phyloP scores from a whole-genome alignment of 139 green algal species.

The Pleodorina starrii region DNA sequence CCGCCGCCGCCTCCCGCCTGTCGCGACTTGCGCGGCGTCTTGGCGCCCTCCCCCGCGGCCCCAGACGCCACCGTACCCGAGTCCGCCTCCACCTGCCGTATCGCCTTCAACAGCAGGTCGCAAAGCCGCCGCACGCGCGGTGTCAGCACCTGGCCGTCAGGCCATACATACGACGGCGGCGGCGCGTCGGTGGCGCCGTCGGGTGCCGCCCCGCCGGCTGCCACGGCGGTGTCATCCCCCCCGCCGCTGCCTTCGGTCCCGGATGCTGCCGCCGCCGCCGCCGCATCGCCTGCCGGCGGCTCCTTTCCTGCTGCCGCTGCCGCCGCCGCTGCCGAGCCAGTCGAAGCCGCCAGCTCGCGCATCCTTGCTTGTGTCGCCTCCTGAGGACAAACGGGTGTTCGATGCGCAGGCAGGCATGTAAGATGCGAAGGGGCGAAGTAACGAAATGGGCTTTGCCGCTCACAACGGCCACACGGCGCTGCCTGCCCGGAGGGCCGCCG shows the following conservation, averaged over 20 bases:
- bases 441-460: background rate
- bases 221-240: background rate
- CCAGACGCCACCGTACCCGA: background rate
- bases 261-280: background rate
- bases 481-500: no score
- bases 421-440: no score
- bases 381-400: background rate
- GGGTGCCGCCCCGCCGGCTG: background rate
- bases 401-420: no score
- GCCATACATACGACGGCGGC: background rate
- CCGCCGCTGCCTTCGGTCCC: background rate
- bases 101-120: background rate
- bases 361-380: background rate
- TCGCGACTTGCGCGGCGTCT: background rate
- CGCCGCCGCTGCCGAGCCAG: background rate
- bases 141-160: constrained; percentile 8
- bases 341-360: background rate
- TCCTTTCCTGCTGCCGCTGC: background rate
- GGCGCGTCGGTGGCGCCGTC: background rate
- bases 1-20: background rate
- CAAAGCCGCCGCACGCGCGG: constrained; percentile 14
- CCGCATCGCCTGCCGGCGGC: background rate
- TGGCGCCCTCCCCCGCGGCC: background rate
- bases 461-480: no score
- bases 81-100: background rate